Evolutionary conservation across 345 rosid genomes (phyloP), one percentile per base, ranked within the genome.

Genomic region (Gossypium thurberi): DNA sequence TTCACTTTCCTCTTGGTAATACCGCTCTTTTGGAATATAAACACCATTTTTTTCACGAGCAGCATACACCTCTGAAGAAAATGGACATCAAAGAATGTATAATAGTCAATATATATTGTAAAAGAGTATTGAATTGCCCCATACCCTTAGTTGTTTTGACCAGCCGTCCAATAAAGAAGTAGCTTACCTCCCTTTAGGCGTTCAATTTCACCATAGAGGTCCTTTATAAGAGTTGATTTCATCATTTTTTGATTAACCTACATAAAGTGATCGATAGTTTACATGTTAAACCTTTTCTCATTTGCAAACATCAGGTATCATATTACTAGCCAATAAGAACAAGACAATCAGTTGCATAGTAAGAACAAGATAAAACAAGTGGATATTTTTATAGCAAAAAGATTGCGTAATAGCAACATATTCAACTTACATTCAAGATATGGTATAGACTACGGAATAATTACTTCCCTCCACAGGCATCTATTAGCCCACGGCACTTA

Each of bases 191-290:
- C 90, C 86, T 96, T 96, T 40, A 96, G 96, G 58, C 98, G 89
- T 64, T 96, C 99, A 59, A 96, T 96, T 84, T 96, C 99, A 76
- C 99, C 98, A 74, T 96, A 91, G 13, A 96, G 97, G 76, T 96
- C 99, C 82, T 96, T 96, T 78, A 96, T 93, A 67, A 96, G 92
- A 81, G 99, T 96, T 57, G 99, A 80, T 80, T 96, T 96, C 99
- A 96, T 96, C 99, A 96, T 91, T 81, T 96, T 96, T 84, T 96
- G 99, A 80, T 96, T 96, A 40, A 96, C 90, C 99, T 96, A 75
- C 73, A 66, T 55, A 52, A 56, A 61, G 44, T 11, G 10, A 71
- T 48, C 25, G 53, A 23, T 4, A 66, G 48, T 37, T 60, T 21
- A 15, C 21, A 21, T 58, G 66, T 58, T 57, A 20, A 59, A 71